Evolutionary conservation across 306 rosid genomes (phyloP), one percentile per base, ranked within the genome.

Genomic region (Alnus glutinosa): DNA sequence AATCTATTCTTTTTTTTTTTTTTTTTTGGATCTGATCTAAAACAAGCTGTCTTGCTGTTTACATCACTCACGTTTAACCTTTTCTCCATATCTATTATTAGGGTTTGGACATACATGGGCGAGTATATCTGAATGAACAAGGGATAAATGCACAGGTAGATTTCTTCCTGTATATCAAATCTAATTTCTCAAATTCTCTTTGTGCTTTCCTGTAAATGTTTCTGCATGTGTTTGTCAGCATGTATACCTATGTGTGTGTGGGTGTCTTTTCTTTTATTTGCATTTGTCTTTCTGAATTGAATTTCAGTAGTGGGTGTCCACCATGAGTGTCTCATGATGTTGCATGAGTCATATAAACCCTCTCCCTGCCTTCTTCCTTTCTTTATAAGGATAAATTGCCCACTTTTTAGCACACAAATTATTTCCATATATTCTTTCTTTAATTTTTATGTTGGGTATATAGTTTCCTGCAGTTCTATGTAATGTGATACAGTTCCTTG

Each of bases 101-200:
- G 92, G 94, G 88, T 59, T 82, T 89, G 19, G 90, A 92, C 74
- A 91, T 91, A 77, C 82, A 84, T 39, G 98, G 98, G 18, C 87
- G 98, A 80, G 55, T 94, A 61, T 95, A 92, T 86, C 61, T 95
- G 72, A 95, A 90, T 79, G 91, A 90, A 72, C 97, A 91, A 73
- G 98, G 98, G 69, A 91, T 95, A 55, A 94, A 95, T 82, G 98
- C 98, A 11, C 98, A 92, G 98, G 98, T 94, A 81, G 62, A 77
- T 77, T 72, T 74, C n/a, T n/a, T 9, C 44, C 58, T 66, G 15
- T 52, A 12, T 13, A 62, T 52, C n/a, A 3, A 23, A 9, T 32
- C n/a, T 77, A 10, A 19, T 23, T 78, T 61, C 75, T 28, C 36
- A 46, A 36, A 34, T 34, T 39, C 49, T 5, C 75, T 47, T 19